A percentile compares a stretch with the other conserved stretches of the same genome.
Conservation (phyloP, 805 yeast species). For the Candida michaelii region DNA sequence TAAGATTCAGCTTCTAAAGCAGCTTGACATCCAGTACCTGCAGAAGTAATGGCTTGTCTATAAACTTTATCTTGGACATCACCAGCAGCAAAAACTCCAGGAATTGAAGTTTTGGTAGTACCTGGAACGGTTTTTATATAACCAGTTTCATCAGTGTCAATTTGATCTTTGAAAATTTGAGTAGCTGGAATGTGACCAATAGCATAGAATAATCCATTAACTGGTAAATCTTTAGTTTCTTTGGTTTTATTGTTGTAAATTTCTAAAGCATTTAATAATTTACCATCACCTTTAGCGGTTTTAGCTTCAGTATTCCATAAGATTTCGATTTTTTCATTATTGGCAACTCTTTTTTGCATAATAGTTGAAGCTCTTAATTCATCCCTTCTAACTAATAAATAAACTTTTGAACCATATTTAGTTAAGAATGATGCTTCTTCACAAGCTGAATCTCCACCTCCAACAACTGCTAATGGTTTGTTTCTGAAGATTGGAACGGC, state of each 20-base stretch:
- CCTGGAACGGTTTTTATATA: slow-evolving; percentile 91
- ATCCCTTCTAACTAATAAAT: slow-evolving; percentile 90
- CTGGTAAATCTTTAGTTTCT: slow-evolving; percentile 66
- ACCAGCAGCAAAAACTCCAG: slow-evolving; percentile 97
- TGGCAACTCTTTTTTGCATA: slow-evolving; percentile 90
- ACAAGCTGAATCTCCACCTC: slow-evolving; percentile 99
- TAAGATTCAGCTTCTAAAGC: slow-evolving; percentile 91
- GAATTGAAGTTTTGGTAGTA: slow-evolving; percentile 76
- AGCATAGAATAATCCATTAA: slow-evolving; percentile 94
- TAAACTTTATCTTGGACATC: slow-evolving; percentile 96
- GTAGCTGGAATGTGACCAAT: slow-evolving; percentile 98
- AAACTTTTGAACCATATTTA: slow-evolving; percentile 96
- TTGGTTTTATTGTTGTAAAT: slow-evolving; percentile 73
- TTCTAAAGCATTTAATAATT: slow-evolving; percentile 62
- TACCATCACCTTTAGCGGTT: slow-evolving; percentile 94
- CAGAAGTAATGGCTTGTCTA: slow-evolving; percentile 99
- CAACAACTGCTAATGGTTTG: slow-evolving; percentile 95
- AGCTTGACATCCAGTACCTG: slow-evolving; percentile 99
- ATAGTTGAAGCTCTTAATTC: slow-evolving; percentile 90
- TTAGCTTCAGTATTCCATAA: slow-evolving; percentile 80
- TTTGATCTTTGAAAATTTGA: slow-evolving; percentile 67
- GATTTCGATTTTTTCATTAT: slow-evolving; percentile 87
- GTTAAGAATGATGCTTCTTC: slow-evolving; percentile 98
- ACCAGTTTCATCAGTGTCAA: slow-evolving; percentile 84
- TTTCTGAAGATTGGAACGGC: slow-evolving; percentile 98